Base-by-base conservation (phyloP, 1,284 basidiomycete genomes). In the Trametes versicolor region DNA sequence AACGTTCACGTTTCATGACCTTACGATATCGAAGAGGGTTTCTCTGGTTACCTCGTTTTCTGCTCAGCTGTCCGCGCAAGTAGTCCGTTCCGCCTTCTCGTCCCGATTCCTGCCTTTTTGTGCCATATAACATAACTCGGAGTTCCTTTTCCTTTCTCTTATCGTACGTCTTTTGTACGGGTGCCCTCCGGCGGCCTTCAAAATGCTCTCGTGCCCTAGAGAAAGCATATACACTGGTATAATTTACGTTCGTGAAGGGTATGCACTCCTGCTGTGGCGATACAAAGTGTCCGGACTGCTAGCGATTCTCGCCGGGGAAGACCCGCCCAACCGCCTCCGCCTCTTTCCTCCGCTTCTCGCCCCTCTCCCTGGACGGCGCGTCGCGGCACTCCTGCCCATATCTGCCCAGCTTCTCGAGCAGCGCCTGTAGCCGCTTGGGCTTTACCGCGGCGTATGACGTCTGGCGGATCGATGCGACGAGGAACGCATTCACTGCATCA, bases 401-500 rank as follows among this genome's bases (percentile, higher is more conserved):
- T 67, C 84, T 87, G 1, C 89, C 88, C 45, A 97, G 82, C 77
- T 97, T 97, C 71, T 94, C 88, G 15, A 97, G 82, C 32, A 96
- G 81, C 9, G 88, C 81, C 58, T 93, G 89, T n/a, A 98, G 80
- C 54, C 86, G 84, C 70, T 89, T 90, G 5, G 91, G 89, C 71
- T 89, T 91, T 64, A 97, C 87, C 52, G 81, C 80, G n/a, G 82
- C 73, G 74, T 94, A 97, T 2, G 89, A 89, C 49, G 88, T 81
- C 69, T 91, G 88, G 48, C 95, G 89, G 63, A 88, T 83, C 17
- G 86, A 85, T 1, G 93, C 87, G 48, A 93, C 86, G 52, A 97
- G 83, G 78, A 90, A 98, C 69, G 94, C 91, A 65, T 89, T 87
- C 8, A 97, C 88, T 4, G 86, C 84, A 73, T 93, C 87, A 23